Conservation (phyloP, 495 filamentous ascomycete species). For the Pseudevernia furfuracea region DNA sequence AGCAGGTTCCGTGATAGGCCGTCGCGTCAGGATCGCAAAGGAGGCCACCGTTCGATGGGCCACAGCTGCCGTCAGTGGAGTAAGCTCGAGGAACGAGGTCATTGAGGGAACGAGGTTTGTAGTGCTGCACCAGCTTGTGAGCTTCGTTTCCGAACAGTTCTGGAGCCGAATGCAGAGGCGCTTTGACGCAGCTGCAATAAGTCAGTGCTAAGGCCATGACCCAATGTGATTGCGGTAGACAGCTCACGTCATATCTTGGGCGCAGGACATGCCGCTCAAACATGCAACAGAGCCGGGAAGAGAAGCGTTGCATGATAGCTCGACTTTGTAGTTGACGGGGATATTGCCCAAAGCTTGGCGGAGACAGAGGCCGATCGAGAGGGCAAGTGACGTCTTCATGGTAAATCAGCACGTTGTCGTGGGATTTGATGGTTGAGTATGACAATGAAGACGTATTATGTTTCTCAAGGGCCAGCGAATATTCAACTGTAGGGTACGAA, state of each 20-base stretch:
- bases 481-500: not conserved
- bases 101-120: slow-evolving; percentile 16
- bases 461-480: not conserved
- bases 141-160: slow-evolving; percentile 23
- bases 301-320: slow-evolving; percentile 30
- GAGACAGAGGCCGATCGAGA: slow-evolving; percentile 2
- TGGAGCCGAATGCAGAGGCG: slow-evolving; percentile 22
- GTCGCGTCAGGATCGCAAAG: slow-evolving; percentile 25
- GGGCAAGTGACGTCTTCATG: slow-evolving; percentile 4
- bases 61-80: slow-evolving; percentile 32
- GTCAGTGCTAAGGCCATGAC: slow-evolving; percentile 14
- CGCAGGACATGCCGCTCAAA: slow-evolving; percentile 35
- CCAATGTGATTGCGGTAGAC: not conserved
- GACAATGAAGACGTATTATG: not conserved
- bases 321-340: slow-evolving; percentile 33
- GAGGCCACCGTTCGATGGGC: slow-evolving; percentile 27
- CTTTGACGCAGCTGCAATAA: slow-evolving; percentile 18
- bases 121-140: slow-evolving; percentile 4
- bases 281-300: slow-evolving; percentile 29
- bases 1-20: slow-evolving; percentile 13
- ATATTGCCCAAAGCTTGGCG: slow-evolving; percentile 30
- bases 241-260: slow-evolving; percentile 24
- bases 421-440: not conserved
- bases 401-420: not conserved
- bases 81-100: slow-evolving; percentile 23